These are phyloP conservation scores for Staphylotrichum longicolle DNA, from an alignment of 495 filamentous ascomycete genomes.

Conservation along the genomic window DNA sequence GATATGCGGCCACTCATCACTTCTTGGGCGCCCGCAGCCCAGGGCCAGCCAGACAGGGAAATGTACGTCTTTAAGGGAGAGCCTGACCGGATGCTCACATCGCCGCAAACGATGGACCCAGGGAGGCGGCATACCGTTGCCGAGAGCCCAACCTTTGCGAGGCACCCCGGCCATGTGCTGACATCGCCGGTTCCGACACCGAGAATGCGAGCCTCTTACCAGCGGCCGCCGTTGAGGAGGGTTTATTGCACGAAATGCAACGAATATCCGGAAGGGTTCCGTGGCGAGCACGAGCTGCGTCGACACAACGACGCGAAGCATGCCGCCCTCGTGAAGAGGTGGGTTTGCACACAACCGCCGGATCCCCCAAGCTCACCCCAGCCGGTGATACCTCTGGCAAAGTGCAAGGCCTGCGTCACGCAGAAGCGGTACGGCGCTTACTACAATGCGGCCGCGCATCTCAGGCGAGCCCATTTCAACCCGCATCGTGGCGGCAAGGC, in stretches of 20 bases:
- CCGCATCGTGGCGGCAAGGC: slow-evolving; percentile 78
- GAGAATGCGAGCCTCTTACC: slow-evolving; percentile 68
- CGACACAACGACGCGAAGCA: slow-evolving; percentile 85
- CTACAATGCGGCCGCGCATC: slow-evolving; percentile 93
- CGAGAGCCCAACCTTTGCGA: slow-evolving; percentile 45
- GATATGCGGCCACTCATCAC: slow-evolving; percentile 43
- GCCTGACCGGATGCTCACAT: slow-evolving; percentile 33
- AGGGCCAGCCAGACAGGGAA: slow-evolving; percentile 29
- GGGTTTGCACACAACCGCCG: slow-evolving; percentile 62
- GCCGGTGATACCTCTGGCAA: slow-evolving; percentile 67
- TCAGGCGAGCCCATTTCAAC: slow-evolving; percentile 84
- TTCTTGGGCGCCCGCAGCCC: slow-evolving; percentile 33
- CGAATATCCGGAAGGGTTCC: slow-evolving; percentile 82
- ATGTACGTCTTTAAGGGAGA: slow-evolving; percentile 37
- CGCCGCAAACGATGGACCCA: slow-evolving; percentile 35
- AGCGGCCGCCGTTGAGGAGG: slow-evolving; percentile 73
- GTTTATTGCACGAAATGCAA: slow-evolving; percentile 76
- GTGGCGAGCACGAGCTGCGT: slow-evolving; percentile 89
- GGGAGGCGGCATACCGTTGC: slow-evolving; percentile 49
- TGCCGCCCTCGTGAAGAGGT: slow-evolving; percentile 68
- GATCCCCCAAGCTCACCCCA: slow-evolving; percentile 44
- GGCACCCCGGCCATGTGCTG: slow-evolving; percentile 37
- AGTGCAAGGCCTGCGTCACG: slow-evolving; percentile 83
- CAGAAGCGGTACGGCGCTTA: slow-evolving; percentile 88
- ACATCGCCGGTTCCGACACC: slow-evolving; percentile 43